Evolutionary conservation across 441 rosid genomes (phyloP), one percentile per base, ranked within the genome.

Genomic region (Bruguiera hainesii): DNA sequence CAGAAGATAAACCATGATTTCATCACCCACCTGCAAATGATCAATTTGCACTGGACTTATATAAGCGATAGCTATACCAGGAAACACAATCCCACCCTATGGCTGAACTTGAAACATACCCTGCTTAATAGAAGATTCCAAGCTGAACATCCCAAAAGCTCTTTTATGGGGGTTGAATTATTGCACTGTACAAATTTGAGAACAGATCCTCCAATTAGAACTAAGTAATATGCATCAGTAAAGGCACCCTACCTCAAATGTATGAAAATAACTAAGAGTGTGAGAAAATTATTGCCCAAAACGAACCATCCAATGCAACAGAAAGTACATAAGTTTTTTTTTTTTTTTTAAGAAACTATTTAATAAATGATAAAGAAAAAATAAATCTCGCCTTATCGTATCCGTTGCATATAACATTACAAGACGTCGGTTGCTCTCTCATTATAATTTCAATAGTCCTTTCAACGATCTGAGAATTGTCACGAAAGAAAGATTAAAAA

Each of bases 41-140:
- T 11, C 53, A 74, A 68, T 37, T 25, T 7, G 21, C 11, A 21
- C 42, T 39, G 52, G 29, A 56, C 31, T 49, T 37, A 62, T 23
- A 15, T 39, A 21, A 64, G 48, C 16, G 48, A 15, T 3, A 33
- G 23, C 23, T 7, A 55, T 58, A 64, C 60, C 19, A 49, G 65
- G 33, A 49, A 39, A 50, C 15, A 26, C 30, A 60, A 69, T 46
- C 25, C 19, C 7, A 21, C 20, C 11, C 60, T 51, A 30, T 46
- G 50, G 10, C 18, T 15, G 23, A 64, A 55, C 30, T 11, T 28
- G 33, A 28, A 71, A 4, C 75, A 70, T 77, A 94, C 99, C 90
- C 98, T 83, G 71, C 70, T 71, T 50, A 86, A 72, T 60, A 95
- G 88, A 78, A 88, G 82, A 71, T 71, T 77, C 96, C 99, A 95